Evolutionary conservation across 345 rosid genomes (phyloP), one percentile per base, ranked within the genome.

Genomic region (Hevea brasiliensis): DNA sequence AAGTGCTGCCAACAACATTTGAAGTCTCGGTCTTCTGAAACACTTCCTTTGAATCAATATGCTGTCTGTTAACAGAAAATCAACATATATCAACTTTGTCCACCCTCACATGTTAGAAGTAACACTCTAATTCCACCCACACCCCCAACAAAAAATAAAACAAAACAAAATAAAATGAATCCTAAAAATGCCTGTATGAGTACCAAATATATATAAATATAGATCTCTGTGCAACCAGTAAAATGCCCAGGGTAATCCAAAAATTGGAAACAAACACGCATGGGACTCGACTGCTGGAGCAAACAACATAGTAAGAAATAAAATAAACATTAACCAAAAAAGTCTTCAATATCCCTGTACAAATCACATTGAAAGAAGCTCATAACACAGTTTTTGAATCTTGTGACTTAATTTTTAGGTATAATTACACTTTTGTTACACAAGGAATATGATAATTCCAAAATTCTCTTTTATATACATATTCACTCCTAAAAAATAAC

Each of bases 1-100:
- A 84, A 44, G 88, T 72, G 66, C 81, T 76, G 27, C 77, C 81
- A 54, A 27, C 65, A 54, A 27, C 48, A 57, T 85, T 80, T 9
- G 96, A 82, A 27, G 96, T 80, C 76, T 85, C 90, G 0, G 81
- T 77, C 82, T 86, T 92, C 89, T 92, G 92, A 41, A 83, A 86
- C 58, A 89, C 89, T 85, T 95, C 94, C 80, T 92, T 84, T 2
- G 87, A 85, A 74, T 93, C 93, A 37, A 88, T 83, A 76, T 92
- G 93, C 72, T 89, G 93, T 70, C 98, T 92, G 90, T 48, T 35
- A 20, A 83, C 50, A 76, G 55, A 72, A 58, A 58, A 7, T 45
- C 4, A 4, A 24, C 1, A 8, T n/a, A 27, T 11, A 17, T 63
- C 60, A 21, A 20, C 18, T 11, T 68, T 15, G 4, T 20, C 45